A percentile compares a stretch with the other conserved stretches of the same genome.
phyloP scores from a whole-genome alignment of 78 protist genomes.

The Dictyostelium purpureum region DNA sequence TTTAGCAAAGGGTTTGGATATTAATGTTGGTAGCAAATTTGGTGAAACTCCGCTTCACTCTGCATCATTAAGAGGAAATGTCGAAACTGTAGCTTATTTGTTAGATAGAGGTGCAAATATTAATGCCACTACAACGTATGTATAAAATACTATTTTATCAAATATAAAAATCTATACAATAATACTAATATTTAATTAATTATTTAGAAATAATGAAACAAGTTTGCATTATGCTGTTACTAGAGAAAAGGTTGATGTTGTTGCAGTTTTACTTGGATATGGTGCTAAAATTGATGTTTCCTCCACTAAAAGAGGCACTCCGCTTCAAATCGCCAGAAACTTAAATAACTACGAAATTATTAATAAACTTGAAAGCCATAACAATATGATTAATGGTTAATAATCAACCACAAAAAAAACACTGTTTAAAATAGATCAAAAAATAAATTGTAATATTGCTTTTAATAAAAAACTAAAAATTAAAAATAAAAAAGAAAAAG shows the following conservation, averaged over 20 bases:
- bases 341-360: background rate
- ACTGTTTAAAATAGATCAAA: background rate
- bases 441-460: background rate
- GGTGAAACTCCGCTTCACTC: slow-evolving; percentile 68
- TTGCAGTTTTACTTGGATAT: background rate
- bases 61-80: slow-evolving; percentile 32
- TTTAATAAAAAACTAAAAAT: background rate
- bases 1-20: slow-evolving; percentile 2
- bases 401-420: background rate
- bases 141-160: too few species aligned
- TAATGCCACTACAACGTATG: slow-evolving; percentile 11
- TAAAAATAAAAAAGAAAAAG: background rate
- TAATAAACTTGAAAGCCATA: background rate
- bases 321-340: background rate
- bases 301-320: slow-evolving; percentile 55
- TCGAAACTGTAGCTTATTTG: slow-evolving; percentile 6
- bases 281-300: slow-evolving; percentile 5
- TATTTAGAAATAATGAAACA: too few species aligned
- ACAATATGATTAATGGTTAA: background rate
- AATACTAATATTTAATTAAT: too few species aligned
- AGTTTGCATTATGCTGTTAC: slow-evolving; percentile 69
- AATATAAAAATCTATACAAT: too few species aligned
- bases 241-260: background rate
- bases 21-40: background rate
- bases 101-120: slow-evolving; percentile 33